These are phyloP conservation scores for Acanthamoeba culbertsoni DNA, from an alignment of 208 protist genomes.

Conservation along the genomic window DNA sequence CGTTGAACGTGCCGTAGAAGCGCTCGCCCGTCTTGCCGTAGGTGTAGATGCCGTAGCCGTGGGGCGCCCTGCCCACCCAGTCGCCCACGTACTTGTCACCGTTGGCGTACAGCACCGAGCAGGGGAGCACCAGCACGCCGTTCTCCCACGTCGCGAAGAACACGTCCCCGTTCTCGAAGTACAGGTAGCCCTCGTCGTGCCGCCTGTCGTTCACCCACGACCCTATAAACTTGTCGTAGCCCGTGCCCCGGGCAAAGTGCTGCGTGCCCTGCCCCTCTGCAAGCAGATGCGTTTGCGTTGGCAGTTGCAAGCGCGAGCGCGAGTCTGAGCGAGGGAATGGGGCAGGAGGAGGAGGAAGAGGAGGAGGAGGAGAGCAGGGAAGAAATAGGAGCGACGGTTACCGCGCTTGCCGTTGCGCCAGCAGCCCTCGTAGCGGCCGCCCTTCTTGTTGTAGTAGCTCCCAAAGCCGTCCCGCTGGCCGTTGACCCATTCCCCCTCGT, in stretches of 20 bases:
- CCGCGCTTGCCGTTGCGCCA: conserved; percentile 6
- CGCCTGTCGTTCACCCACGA: conserved; percentile 34
- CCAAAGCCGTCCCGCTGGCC: background rate
- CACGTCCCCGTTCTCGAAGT: conserved; percentile 31
- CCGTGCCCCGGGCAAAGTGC: background rate
- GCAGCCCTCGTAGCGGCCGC: background rate
- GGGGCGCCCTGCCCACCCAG: background rate
- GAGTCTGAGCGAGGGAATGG: background rate
- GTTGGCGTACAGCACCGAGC: conserved; percentile 31
- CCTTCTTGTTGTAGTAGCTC: conserved; percentile 8
- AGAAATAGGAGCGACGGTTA: background rate
- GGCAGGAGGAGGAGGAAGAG: background rate
- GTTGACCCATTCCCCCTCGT: conserved; percentile 27
- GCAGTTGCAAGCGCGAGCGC: no score
- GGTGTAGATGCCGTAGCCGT: conserved; percentile 44
- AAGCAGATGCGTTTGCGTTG: background rate
- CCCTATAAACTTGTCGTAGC: conserved; percentile 13
- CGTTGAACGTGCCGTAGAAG: conserved; percentile 3
- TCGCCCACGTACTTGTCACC: conserved; percentile 28
- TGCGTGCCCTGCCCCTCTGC: conserved; percentile 23
- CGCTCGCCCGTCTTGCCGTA: background rate
- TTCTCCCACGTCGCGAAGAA: conserved; percentile 17
- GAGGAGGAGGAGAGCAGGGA: background rate
- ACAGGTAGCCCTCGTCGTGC: conserved; percentile 21
- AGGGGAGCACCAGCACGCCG: background rate